phyloP scores from a whole-genome alignment of 2,329 filamentous ascomycete species.

The Rasamsonia emersonii region DNA sequence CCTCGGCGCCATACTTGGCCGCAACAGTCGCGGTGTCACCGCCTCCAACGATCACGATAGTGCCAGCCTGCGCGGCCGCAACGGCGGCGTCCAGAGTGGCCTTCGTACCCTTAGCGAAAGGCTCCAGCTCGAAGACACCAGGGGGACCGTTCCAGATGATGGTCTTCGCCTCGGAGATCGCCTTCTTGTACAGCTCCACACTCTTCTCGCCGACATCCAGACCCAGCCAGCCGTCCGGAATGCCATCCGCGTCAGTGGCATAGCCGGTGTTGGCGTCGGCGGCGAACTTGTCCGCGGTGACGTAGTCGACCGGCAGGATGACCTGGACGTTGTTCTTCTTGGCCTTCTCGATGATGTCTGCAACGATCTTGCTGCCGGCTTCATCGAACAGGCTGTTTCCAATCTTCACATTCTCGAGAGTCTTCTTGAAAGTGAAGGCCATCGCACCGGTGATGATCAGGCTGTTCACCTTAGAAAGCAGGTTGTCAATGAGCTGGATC shows the following conservation, averaged over 20 bases:
- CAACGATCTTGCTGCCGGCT: conserved; percentile 84
- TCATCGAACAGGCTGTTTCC: conserved; percentile 90
- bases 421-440: conserved; percentile 99
- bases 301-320: conserved; percentile 87
- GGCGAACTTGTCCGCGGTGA: conserved; percentile 92
- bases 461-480: conserved; percentile 95
- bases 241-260: conserved; percentile 79
- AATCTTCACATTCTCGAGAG: conserved; percentile 81
- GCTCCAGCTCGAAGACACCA: conserved; percentile 95
- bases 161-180: conserved; percentile 82
- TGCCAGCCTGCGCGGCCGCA: conserved; percentile 67
- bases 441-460: conserved; percentile 95
- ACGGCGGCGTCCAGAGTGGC: conserved; percentile 83
- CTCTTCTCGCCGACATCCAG: conserved; percentile 89
- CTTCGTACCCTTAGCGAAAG: conserved; percentile 89
- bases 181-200: conserved; percentile 76
- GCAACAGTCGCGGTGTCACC: conserved; percentile 97
- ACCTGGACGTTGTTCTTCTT: conserved; percentile 95
- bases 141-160: conserved; percentile 99
- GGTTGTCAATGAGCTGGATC: conserved; percentile 98
- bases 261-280: conserved; percentile 71
- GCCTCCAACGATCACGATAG: conserved; percentile 97
- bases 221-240: conserved; percentile 96
- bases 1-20: conserved; percentile 92
- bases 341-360: conserved; percentile 82